phyloP scores from a whole-genome alignment of 2,329 filamentous ascomycete genomes.

The Neodidymelliopsis sp. region DNA sequence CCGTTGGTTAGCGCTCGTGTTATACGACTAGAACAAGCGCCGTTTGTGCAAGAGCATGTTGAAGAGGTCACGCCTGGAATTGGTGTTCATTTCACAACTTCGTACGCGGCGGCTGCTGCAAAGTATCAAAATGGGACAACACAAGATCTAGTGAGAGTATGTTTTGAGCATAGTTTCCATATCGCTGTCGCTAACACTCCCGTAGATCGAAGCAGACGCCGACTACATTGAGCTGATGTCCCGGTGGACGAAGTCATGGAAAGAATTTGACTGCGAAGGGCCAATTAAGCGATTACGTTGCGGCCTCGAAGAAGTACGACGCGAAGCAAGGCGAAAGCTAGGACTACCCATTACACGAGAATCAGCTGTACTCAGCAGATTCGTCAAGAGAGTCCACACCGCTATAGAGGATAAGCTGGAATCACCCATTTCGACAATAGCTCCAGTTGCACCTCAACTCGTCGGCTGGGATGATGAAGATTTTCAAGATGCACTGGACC shows the following conservation, averaged over 20 bases:
- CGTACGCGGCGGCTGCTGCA: constrained; percentile 34
- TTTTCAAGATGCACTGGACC: constrained; percentile 27
- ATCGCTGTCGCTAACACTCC: not conserved
- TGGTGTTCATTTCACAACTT: constrained; percentile 39
- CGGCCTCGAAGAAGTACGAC: constrained; percentile 10
- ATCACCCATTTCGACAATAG: constrained; percentile 19
- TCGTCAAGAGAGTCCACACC: constrained; percentile 24
- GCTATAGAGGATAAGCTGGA: constrained; percentile 27
- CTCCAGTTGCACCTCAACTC: constrained; percentile 27
- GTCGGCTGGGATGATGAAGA: constrained; percentile 17
- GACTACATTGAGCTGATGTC: constrained; percentile 35
- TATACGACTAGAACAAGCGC: constrained; percentile 2
- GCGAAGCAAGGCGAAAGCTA: constrained; percentile 15
- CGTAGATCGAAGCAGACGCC: constrained; percentile 27
- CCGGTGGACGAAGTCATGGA: constrained; percentile 25
- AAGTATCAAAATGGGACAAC: constrained; percentile 34
- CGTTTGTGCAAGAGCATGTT: not conserved
- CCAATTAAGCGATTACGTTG: constrained; percentile 9
- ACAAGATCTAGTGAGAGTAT: constrained; percentile 30
- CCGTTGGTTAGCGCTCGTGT: constrained; percentile 19
- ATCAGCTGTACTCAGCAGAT: constrained; percentile 24
- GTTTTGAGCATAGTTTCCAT: not conserved
- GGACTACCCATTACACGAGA: constrained; percentile 25
- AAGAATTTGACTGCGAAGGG: constrained; percentile 12
- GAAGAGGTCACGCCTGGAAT: constrained; percentile 23